phyloP scores from a whole-genome alignment of 169 alveolate genomes.

The Neospora caninum region DNA sequence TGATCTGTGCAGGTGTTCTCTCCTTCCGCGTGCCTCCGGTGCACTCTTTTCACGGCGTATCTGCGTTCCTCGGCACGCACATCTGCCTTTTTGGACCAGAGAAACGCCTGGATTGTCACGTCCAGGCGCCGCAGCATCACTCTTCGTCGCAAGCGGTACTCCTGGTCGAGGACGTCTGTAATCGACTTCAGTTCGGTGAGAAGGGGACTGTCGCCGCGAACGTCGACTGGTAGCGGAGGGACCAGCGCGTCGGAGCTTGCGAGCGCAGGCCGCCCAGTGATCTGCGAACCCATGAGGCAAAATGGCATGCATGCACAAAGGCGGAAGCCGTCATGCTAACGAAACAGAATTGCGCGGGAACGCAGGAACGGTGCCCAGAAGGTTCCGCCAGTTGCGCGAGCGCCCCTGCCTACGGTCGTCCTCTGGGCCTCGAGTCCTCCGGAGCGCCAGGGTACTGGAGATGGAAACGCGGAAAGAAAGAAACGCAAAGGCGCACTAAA shows the following conservation, averaged over 20 bases:
- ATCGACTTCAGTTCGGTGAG: not conserved
- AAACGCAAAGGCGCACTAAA: not conserved
- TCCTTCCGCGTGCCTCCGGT: not conserved
- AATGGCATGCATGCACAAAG: not conserved
- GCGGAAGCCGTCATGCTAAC: not conserved
- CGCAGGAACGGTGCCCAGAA: too few species aligned
- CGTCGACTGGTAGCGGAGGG: not conserved
- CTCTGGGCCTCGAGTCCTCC: too few species aligned
- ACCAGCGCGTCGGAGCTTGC: not conserved
- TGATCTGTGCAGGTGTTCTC: too few species aligned
- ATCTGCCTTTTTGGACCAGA: not conserved
- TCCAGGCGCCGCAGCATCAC: not conserved
- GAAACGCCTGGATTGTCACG: slow-evolving; percentile 18
- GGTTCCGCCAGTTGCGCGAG: too few species aligned
- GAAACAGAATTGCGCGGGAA: too few species aligned
- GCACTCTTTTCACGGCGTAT: not conserved
- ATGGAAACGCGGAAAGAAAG: too few species aligned
- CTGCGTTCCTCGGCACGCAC: not conserved
- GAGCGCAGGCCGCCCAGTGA: not conserved
- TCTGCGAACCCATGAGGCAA: not conserved
- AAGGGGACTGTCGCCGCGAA: not conserved
- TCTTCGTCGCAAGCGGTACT: not conserved
- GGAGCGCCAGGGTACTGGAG: too few species aligned
- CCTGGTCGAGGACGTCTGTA: not conserved
- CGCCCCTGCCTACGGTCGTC: too few species aligned